phyloP scores from a whole-genome alignment of 768 basidiomycete species.

The Tricholoma furcatifolium region DNA sequence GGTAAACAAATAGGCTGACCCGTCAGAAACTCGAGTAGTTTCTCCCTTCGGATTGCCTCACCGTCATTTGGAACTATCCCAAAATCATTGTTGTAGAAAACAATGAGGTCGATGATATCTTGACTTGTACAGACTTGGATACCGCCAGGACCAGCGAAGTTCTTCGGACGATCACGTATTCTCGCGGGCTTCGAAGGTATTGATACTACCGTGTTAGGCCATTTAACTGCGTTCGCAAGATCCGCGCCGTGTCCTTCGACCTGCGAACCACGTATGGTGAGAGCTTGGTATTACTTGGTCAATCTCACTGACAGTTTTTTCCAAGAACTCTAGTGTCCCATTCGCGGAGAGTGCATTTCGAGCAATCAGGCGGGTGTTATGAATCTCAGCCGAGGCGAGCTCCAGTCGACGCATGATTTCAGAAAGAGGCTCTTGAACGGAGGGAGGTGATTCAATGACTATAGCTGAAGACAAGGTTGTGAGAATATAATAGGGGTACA shows the following conservation, averaged over 20 bases:
- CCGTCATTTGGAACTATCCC: background rate
- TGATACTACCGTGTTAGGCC: background rate
- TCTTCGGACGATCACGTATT: slow-evolving; percentile 7
- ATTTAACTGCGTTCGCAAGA: slow-evolving; percentile 4
- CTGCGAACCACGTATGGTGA: background rate
- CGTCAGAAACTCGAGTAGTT: slow-evolving; percentile 3
- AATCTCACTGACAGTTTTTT: slow-evolving; percentile 4
- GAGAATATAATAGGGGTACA: background rate
- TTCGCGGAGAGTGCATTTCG: background rate
- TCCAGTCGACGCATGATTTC: slow-evolving; percentile 1
- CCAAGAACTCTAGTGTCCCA: slow-evolving; percentile 1
- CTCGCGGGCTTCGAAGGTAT: background rate
- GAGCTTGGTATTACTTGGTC: too few species aligned
- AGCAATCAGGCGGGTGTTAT: slow-evolving; percentile 1
- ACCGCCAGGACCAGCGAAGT: background rate
- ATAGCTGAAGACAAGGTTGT: background rate
- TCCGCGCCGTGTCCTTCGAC: background rate
- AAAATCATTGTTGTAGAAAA: slow-evolving; percentile 9
- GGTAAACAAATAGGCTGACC: background rate
- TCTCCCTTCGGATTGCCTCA: background rate
- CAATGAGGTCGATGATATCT: slow-evolving; percentile 6
- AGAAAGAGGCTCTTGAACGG: background rate
- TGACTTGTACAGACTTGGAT: slow-evolving; percentile 2
- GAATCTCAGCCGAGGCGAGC: slow-evolving; percentile 3
- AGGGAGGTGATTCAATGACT: background rate